A percentile compares a stretch with the other conserved stretches of the same genome.
These are phyloP conservation scores for Conidiobolus incongruus DNA, from an alignment of 371 early-diverging fungal species.

Conservation along the genomic window DNA sequence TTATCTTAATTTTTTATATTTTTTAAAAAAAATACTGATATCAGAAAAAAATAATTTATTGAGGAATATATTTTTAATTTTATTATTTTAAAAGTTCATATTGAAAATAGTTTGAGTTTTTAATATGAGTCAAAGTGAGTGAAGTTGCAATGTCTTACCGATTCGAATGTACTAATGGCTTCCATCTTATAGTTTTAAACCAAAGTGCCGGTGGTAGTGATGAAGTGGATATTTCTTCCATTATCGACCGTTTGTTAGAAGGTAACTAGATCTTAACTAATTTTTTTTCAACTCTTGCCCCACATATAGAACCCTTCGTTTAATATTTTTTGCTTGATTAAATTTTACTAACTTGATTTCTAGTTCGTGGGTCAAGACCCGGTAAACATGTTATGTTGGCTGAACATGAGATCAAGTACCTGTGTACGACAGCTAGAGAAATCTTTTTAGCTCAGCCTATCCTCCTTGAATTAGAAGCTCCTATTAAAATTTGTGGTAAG, in stretches of 20 bases:
- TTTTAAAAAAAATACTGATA: not conserved
- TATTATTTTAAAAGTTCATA: not conserved
- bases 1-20: not conserved
- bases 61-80: not conserved
- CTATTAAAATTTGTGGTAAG: constrained; percentile 61
- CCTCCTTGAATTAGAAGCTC: constrained; percentile 86
- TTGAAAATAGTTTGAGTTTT: not conserved
- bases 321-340: no score
- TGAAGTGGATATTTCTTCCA: constrained; percentile 60
- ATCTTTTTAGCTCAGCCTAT: constrained; percentile 85
- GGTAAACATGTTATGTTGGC: constrained; percentile 48
- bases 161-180: no score
- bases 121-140: constrained; percentile 1
- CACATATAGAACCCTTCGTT: not conserved
- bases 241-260: constrained; percentile 78
- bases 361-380: constrained; percentile 47
- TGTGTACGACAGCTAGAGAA: constrained; percentile 74
- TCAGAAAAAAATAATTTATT: not conserved
- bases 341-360: not conserved
- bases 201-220: no score
- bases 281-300: not conserved
- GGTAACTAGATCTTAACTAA: constrained; percentile 20
- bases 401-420: constrained; percentile 63
- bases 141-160: no score
- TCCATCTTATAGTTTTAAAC: no score